These are phyloP conservation scores for Phallus indusiatus DNA, from an alignment of 768 basidiomycete species.

Conservation along the genomic window DNA sequence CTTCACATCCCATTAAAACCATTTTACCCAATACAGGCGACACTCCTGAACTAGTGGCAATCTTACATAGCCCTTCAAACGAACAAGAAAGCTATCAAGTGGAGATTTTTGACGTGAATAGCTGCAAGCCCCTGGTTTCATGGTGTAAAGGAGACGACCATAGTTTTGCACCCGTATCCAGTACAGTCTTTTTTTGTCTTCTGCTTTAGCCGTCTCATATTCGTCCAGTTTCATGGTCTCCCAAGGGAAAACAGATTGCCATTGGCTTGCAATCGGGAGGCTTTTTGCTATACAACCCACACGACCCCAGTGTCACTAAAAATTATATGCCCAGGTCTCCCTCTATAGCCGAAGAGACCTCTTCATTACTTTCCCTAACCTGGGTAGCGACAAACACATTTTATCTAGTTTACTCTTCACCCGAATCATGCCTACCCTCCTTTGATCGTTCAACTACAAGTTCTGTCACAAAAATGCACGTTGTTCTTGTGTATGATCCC, in stretches of 20 bases:
- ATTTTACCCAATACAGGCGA: slow-evolving; percentile 13
- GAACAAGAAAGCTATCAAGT: slow-evolving; percentile 10
- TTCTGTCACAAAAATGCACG: slow-evolving; percentile 24
- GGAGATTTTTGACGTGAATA: slow-evolving; percentile 8
- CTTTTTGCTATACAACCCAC: slow-evolving; percentile 56
- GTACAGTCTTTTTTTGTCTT: slow-evolving; percentile 30
- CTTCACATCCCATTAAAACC: background rate
- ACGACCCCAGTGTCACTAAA: slow-evolving; percentile 43
- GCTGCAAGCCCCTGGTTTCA: slow-evolving; percentile 3
- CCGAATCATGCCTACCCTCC: slow-evolving; percentile 18
- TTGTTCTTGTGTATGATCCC: slow-evolving; percentile 31
- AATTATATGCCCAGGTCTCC: slow-evolving; percentile 50
- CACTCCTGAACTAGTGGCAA: slow-evolving; percentile 12
- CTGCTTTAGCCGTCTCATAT: background rate
- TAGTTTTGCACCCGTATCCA: slow-evolving; percentile 44
- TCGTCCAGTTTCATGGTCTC: slow-evolving; percentile 67
- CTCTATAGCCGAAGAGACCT: slow-evolving; percentile 28
- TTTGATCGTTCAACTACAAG: background rate
- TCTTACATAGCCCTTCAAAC: slow-evolving; percentile 7
- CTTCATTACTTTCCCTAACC: slow-evolving; percentile 40
- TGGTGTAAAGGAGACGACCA: slow-evolving; percentile 7
- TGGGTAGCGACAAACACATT: slow-evolving; percentile 71
- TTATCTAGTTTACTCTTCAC: slow-evolving; percentile 49
- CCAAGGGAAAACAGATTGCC: slow-evolving; percentile 78
- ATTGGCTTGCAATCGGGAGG: slow-evolving; percentile 64